Conservation (phyloP, 1,139 yeast species). For the Insectozyma bohioensis region DNA sequence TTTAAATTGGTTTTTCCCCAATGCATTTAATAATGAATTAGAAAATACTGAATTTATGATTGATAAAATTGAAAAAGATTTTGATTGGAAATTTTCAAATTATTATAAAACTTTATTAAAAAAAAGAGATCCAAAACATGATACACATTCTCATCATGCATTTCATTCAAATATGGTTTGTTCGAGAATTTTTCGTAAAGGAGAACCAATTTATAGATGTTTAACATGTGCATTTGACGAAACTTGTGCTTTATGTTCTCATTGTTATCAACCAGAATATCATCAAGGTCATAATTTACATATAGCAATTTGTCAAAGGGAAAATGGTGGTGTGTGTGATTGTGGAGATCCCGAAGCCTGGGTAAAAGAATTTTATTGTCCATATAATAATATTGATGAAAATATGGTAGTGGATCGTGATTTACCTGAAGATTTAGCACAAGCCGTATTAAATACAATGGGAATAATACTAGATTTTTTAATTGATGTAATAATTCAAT, state of each 20-base stretch:
- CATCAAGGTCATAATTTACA: conserved; percentile 80
- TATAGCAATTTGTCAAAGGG: conserved; percentile 70
- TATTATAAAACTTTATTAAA: conserved; percentile 27
- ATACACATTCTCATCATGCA: conserved; percentile 37
- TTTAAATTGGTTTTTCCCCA: conserved; percentile 52
- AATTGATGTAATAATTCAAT: conserved; percentile 63
- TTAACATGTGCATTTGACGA: conserved; percentile 83
- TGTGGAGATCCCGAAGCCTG: conserved; percentile 68
- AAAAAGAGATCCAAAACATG: conserved; percentile 21
- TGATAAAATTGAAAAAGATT: conserved; percentile 31
- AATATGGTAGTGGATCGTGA: conserved; percentile 15
- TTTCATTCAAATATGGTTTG: conserved; percentile 74
- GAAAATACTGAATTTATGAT: conserved; percentile 12
- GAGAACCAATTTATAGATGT: conserved; percentile 88
- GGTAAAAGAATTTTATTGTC: conserved; percentile 40
- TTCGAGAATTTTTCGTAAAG: conserved; percentile 70
- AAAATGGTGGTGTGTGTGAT: conserved; percentile 83
- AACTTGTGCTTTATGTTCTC: conserved; percentile 80
- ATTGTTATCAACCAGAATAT: conserved; percentile 68
- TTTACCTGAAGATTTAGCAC: conserved; percentile 35
- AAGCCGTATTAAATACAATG: conserved; percentile 44
- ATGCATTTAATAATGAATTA: conserved; percentile 16
- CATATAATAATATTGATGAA: conserved; percentile 21
- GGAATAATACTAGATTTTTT: conserved; percentile 67
- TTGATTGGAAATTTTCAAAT: conserved; percentile 35